Conservation (phyloP, 1,284 basidiomycete genomes). For the Phellopilus nigrolimitatus region DNA sequence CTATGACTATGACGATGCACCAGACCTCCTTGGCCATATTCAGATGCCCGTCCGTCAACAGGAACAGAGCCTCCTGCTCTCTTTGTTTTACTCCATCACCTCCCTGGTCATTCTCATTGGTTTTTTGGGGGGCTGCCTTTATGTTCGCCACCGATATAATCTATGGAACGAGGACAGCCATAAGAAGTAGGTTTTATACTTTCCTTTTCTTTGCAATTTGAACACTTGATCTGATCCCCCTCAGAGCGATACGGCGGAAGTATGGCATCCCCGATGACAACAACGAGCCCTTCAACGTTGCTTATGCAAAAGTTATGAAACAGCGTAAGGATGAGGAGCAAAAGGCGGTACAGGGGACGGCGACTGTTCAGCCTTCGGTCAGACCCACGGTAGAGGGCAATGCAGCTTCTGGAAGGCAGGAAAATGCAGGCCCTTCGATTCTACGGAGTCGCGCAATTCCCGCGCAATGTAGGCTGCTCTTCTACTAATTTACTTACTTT, state of each 20-base stretch:
- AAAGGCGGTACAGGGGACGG: background rate
- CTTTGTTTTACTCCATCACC: background rate
- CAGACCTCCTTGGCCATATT: slow-evolving; percentile 18
- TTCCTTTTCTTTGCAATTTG: slow-evolving; percentile 16
- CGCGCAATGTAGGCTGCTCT: background rate
- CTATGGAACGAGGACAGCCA: slow-evolving; percentile 51
- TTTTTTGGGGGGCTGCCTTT: background rate
- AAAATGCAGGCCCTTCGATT: background rate
- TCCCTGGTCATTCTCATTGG: background rate
- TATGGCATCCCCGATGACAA: slow-evolving; percentile 79
- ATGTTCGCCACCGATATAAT: background rate
- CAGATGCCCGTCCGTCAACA: slow-evolving; percentile 18
- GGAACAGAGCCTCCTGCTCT: slow-evolving; percentile 1
- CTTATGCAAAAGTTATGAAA: slow-evolving; percentile 62
- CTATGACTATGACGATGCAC: slow-evolving; percentile 12
- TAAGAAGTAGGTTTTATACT: slow-evolving; percentile 45
- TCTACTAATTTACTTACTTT: no score
- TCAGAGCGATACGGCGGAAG: slow-evolving; percentile 56
- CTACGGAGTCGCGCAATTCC: background rate
- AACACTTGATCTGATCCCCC: slow-evolving; percentile 2
- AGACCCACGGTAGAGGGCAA: background rate
- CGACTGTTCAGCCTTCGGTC: background rate
- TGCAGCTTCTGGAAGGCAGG: background rate
- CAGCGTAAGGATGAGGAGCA: slow-evolving; percentile 38
- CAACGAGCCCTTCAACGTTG: slow-evolving; percentile 74